Evolutionary conservation across 225 moss, liverwort and hornwort genomes (phyloP).

Genomic region (Lunularia cruciata): DNA sequence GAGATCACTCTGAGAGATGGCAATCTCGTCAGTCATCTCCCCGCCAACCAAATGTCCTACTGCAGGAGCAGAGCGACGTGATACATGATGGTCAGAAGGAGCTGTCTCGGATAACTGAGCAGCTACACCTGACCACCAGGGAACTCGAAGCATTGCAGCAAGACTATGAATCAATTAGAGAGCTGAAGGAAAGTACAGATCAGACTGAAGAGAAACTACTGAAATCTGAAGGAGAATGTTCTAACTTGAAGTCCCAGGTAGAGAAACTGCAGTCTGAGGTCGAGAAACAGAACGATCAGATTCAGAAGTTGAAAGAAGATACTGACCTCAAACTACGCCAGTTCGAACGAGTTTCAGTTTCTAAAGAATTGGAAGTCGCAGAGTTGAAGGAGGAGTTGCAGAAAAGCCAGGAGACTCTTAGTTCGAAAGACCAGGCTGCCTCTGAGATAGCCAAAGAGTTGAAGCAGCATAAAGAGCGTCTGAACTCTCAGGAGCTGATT

Average conservation of each 20-base stretch:
- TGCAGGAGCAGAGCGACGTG: neutral
- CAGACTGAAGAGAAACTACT: neutral
- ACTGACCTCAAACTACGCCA: neutral
- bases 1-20: too few species aligned
- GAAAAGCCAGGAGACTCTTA: neutral
- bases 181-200: neutral
- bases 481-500: neutral
- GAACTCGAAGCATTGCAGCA: neutral
- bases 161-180: neutral
- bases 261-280: conserved; percentile 1
- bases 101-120: neutral
- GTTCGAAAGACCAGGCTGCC: neutral
- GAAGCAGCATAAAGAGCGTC: neutral
- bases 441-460: neutral
- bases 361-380: neutral
- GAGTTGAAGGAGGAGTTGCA: neutral
- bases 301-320: neutral
- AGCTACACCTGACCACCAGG: neutral
- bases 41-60: neutral
- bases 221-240: conserved; percentile 6
- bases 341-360: too few species aligned
- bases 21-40: too few species aligned
- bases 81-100: conserved; percentile 1
- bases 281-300: conserved; percentile 1
- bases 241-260: neutral